phyloP scores from a whole-genome alignment of 257 asterid species.

The Solanum neorickii region DNA sequence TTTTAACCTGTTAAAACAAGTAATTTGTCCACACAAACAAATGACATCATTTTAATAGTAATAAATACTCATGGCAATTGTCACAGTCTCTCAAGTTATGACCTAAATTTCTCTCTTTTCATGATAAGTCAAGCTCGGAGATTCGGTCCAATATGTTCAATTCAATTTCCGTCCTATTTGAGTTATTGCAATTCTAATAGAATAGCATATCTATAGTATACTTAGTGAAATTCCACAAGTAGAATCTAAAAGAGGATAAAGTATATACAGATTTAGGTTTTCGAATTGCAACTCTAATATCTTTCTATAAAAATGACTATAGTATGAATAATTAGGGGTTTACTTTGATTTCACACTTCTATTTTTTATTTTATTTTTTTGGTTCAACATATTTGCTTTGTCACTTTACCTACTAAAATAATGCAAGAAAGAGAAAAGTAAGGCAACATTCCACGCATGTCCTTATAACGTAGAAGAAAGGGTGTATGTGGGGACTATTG shows the following conservation, averaged over 20 bases:
- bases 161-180: not conserved
- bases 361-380: not conserved
- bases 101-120: too few relatives aligned
- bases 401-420: not conserved
- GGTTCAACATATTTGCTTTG: not conserved
- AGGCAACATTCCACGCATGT: not conserved
- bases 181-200: not conserved
- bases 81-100: not conserved
- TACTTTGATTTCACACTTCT: not conserved
- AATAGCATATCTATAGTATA: not conserved
- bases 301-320: not conserved
- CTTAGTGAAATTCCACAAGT: not conserved
- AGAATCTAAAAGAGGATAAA: accelerated
- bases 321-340: not conserved
- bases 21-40: not conserved
- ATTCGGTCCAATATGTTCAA: not conserved
- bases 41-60: not conserved
- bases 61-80: not conserved
- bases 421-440: not conserved
- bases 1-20: not conserved
- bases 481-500: not conserved
- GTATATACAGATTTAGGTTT: not conserved
- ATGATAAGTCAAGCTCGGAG: not conserved
- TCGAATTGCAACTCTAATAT: not conserved
- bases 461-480: not conserved